Evolutionary conservation across 2,329 filamentous ascomycete species (phyloP).

Genomic region (Xylaria polymorpha): DNA sequence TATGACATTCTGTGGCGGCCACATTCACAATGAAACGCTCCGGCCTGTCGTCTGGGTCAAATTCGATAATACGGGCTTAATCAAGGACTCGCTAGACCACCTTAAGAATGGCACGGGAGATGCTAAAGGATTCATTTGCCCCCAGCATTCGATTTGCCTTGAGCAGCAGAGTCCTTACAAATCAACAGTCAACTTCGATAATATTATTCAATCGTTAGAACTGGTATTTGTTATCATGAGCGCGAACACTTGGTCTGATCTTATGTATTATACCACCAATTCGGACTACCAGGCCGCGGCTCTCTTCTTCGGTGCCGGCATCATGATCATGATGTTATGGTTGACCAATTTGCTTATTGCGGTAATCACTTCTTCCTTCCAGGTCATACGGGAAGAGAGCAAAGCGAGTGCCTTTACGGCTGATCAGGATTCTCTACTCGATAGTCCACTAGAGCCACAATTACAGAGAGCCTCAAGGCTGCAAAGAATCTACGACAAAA

Average conservation of each 20-base stretch:
- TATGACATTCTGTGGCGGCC: constrained; percentile 87
- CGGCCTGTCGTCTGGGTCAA: constrained; percentile 74
- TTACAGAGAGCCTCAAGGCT: constrained; percentile 61
- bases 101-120: constrained; percentile 62
- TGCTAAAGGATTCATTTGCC: constrained; percentile 90
- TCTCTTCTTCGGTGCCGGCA: constrained; percentile 77
- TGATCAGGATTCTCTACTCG: constrained; percentile 65
- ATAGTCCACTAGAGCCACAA: constrained; percentile 55
- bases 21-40: constrained; percentile 71
- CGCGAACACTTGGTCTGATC: constrained; percentile 93
- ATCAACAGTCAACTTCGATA: constrained; percentile 92
- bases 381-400: constrained; percentile 97
- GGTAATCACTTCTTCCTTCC: constrained; percentile 98
- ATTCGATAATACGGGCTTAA: constrained; percentile 44
- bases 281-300: constrained; percentile 91
- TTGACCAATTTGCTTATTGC: constrained; percentile 94
- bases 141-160: constrained; percentile 83
- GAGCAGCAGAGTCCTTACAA: constrained; percentile 83
- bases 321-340: constrained; percentile 96
- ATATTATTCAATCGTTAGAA: constrained; percentile 90
- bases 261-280: constrained; percentile 93
- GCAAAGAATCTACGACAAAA: constrained; percentile 80
- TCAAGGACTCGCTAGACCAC: constrained; percentile 55
- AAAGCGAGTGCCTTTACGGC: constrained; percentile 92
- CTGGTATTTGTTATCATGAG: constrained; percentile 98